Evolutionary conservation across 2,329 filamentous ascomycete species (phyloP).

Genomic region (Hymenoscyphus repandus): DNA sequence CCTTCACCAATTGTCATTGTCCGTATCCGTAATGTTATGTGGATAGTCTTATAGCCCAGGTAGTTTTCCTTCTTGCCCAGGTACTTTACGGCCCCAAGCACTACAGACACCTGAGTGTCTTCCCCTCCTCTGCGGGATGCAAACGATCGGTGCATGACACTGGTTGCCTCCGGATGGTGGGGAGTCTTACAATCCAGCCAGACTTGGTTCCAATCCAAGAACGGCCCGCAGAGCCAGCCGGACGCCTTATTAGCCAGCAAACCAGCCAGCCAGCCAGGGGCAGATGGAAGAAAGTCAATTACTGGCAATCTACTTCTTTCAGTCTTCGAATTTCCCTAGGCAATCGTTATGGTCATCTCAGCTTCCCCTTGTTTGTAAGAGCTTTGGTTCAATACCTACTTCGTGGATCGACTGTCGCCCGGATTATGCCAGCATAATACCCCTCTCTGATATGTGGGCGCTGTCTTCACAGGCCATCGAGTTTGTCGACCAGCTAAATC

Average conservation of each 20-base stretch:
- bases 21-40: background rate
- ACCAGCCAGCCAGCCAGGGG: background rate
- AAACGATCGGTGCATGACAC: slow-evolving; percentile 3
- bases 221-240: slow-evolving; percentile 1
- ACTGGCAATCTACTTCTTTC: background rate
- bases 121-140: background rate
- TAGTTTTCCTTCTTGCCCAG: background rate
- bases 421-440: background rate
- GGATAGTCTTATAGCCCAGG: background rate
- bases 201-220: background rate
- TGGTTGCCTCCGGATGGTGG: slow-evolving; percentile 7
- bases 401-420: background rate
- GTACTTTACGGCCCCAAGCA: background rate
- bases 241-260: background rate
- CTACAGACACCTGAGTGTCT: slow-evolving; percentile 4
- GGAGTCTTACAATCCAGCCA: slow-evolving; percentile 3
- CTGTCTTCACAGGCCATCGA: slow-evolving; percentile 5
- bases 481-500: slow-evolving; percentile 12
- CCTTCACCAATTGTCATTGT: background rate
- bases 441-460: slow-evolving; percentile 5
- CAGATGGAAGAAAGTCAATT: background rate
- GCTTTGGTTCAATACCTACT: background rate
- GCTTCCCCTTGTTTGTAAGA: background rate
- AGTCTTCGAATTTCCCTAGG: no score
- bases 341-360: background rate